Percentiles rank a stretch among this genome's conserved stretches.
phyloP scores from a whole-genome alignment of 2,329 filamentous ascomycete genomes.

The Shiraia sp. region DNA sequence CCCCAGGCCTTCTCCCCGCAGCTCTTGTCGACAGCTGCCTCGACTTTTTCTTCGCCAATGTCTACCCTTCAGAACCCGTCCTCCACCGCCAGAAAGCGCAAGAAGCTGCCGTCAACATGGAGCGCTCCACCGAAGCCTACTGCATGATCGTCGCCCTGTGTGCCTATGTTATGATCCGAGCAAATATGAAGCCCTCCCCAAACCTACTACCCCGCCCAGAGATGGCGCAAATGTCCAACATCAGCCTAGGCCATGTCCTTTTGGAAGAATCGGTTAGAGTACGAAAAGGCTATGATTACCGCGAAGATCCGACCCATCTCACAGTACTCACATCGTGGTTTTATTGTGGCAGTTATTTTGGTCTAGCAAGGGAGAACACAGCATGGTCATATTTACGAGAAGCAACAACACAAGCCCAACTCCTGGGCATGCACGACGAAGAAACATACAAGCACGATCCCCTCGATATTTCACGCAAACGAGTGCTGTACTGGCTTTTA shows the following conservation, averaged over 20 bases:
- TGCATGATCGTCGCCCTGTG: constrained; percentile 59
- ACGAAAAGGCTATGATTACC: constrained; percentile 61
- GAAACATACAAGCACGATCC: constrained; percentile 56
- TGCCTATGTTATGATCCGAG: constrained; percentile 55
- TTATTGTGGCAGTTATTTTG: constrained; percentile 64
- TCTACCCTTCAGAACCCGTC: constrained; percentile 68
- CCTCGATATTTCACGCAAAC: constrained; percentile 58
- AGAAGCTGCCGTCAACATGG: constrained; percentile 57
- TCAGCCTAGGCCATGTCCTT: constrained; percentile 57
- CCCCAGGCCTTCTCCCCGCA: constrained; percentile 54
- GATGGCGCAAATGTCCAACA: constrained; percentile 47
- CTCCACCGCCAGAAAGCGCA: constrained; percentile 57
- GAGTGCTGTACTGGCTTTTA: constrained; percentile 65
- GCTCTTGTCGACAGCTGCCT: constrained; percentile 58
- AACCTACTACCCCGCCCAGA: constrained; percentile 53
- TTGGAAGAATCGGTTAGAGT: constrained; percentile 62
- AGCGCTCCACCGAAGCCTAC: constrained; percentile 59
- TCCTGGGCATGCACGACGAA: constrained; percentile 63
- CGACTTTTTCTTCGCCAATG: constrained; percentile 64
- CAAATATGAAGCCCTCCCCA: constrained; percentile 50
- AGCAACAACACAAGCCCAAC: constrained; percentile 63
- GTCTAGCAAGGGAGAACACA: constrained; percentile 63
- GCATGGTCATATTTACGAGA: constrained; percentile 66
- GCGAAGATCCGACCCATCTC: constrained; percentile 58
- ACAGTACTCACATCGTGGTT: constrained; percentile 67